Evolutionary conservation across 1,284 basidiomycete species (phyloP).

Genomic region (Naganishia cerealis): DNA sequence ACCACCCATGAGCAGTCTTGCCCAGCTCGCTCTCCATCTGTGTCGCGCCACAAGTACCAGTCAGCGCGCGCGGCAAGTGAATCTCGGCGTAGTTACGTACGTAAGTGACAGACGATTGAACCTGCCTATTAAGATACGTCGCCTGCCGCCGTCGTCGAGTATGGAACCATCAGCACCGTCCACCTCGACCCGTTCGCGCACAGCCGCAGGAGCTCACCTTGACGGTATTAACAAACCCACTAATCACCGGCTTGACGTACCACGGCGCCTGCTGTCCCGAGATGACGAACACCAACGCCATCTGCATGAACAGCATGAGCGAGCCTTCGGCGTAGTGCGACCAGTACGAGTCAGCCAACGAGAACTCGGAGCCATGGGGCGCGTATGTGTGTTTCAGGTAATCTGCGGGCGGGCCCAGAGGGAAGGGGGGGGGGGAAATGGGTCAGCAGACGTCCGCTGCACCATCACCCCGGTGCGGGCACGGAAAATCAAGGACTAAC

Average conservation of each 20-base stretch:
- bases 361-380: constrained; percentile 13
- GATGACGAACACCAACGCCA: constrained; percentile 18
- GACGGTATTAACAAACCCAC: constrained; percentile 28
- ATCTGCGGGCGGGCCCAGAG: constrained; percentile 2
- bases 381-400: constrained; percentile 33
- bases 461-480: no score
- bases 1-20: constrained; percentile 32
- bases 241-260: constrained; percentile 31
- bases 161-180: neutral
- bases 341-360: constrained; percentile 27
- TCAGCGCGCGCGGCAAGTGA: neutral
- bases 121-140: constrained; percentile 25
- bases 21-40: constrained; percentile 33
- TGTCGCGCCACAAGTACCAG: neutral
- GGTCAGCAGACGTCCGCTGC: no score
- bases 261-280: constrained; percentile 31
- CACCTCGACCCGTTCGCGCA: neutral
- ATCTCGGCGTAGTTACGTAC: constrained; percentile 17
- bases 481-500: neutral
- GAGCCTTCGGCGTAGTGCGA: constrained; percentile 32
- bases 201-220: constrained; percentile 24
- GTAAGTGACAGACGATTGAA: constrained; percentile 29
- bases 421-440: neutral
- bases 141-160: constrained; percentile 1
- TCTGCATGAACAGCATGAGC: constrained; percentile 34